Percentiles rank a stretch among this genome's conserved stretches.
phyloP scores from a whole-genome alignment of 352 stramenopile genomes.

The Phytophthora tentaculata region DNA sequence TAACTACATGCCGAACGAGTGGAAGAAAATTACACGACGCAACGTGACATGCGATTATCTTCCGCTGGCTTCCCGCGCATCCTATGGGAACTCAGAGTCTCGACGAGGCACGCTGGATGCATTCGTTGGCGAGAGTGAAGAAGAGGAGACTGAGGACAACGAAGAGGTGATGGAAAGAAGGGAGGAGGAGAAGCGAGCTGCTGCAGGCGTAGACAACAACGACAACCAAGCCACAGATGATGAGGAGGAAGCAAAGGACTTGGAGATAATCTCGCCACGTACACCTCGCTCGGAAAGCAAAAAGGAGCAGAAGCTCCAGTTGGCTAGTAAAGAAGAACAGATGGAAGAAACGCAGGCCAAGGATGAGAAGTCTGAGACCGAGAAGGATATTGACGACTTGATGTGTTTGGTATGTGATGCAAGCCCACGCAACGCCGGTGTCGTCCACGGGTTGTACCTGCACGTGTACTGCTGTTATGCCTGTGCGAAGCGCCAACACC shows the following conservation, averaged over 20 bases:
- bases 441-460: slow-evolving; percentile 82
- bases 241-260: slow-evolving; percentile 25
- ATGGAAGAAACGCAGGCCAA: slow-evolving; percentile 21
- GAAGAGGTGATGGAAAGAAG: slow-evolving; percentile 44
- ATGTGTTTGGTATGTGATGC: slow-evolving; percentile 72
- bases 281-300: slow-evolving; percentile 34
- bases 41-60: slow-evolving; percentile 63
- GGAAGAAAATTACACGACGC: slow-evolving; percentile 59
- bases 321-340: slow-evolving; percentile 5
- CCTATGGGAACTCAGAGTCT: slow-evolving; percentile 13
- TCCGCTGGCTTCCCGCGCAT: slow-evolving; percentile 21
- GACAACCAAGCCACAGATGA: slow-evolving; percentile 34
- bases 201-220: slow-evolving; percentile 18
- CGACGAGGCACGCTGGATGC: slow-evolving; percentile 65
- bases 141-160: slow-evolving; percentile 55
- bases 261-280: slow-evolving; percentile 19
- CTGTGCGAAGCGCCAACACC: slow-evolving; percentile 73
- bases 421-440: slow-evolving; percentile 63
- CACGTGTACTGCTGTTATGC: slow-evolving; percentile 85
- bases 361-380: slow-evolving; percentile 16
- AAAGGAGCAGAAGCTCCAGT: slow-evolving; percentile 32
- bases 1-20: slow-evolving; percentile 63
- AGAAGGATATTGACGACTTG: slow-evolving; percentile 62
- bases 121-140: slow-evolving; percentile 67
- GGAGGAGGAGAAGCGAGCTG: slow-evolving; percentile 24